Base-by-base conservation (phyloP, 352 stramenopile genomes). In the Globisporangium acanthophoron region DNA sequence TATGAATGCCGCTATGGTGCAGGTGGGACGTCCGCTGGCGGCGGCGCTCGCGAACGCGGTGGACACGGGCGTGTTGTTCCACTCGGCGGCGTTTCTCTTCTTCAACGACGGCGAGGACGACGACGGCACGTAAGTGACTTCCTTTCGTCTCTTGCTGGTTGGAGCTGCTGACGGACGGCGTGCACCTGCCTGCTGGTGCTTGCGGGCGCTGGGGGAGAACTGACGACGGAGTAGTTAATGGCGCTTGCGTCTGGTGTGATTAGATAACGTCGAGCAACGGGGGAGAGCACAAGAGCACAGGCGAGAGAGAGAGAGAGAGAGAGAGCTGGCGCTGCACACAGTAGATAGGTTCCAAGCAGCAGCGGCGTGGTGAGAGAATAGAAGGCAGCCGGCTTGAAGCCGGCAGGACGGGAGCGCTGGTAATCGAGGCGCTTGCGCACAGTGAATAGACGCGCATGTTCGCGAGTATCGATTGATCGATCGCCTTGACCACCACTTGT, bases 141-240 rank as follows among this genome's bases (percentile, higher is more conserved):
- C 7, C 35, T 52, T 24, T 24, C 21, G 15, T 20, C 12, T 24
- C 12, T 9, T 46, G 31, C 31, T 37, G 31, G 31, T 9, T 37
- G 31, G 31, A 37, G 31, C 31, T 37, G 31, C 31, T 9, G 31
- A 13, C 16, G 11, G 33, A 35, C 31, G 31, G 31, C 31, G 31
- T 8, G 31, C 31, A 35, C 31, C 31, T 59, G 37, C 8, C 24
- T 41, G 27, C 52, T 56, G 31, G 20, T 59, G 9, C 58, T 33
- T 52, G 51, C 44, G 20, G 29, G 47, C 46, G 35, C 44, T 63
- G 57, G 41, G 58, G 29, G 51, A 59, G 35, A 66, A 65, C 80
- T 90, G 80, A 90, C 80, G 64, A 87, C 80, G 80, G 77, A 90
- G 72, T 70, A 90, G 80, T 84, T 90, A 90, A 90, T 87, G 71